Percentiles rank a stretch among this genome's conserved stretches.
These are phyloP conservation scores for Rhizoclosmatium globosum DNA, from an alignment of 192 early-diverging fungal genomes.

Conservation along the genomic window DNA sequence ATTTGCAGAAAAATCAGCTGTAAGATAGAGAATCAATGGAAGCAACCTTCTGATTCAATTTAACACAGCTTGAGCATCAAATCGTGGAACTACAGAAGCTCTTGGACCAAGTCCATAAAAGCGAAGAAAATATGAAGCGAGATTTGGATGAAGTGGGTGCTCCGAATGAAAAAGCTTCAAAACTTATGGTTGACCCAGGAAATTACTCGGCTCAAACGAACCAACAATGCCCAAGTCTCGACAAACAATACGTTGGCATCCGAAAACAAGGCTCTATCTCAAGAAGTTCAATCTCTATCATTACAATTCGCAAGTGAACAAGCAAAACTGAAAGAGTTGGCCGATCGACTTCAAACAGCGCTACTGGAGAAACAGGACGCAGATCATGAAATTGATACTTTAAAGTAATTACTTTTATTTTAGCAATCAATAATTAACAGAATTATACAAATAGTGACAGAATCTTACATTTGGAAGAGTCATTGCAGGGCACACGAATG, in stretches of 20 bases:
- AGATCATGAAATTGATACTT: conserved; percentile 25
- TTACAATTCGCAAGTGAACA: conserved; percentile 6
- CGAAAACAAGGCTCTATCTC: conserved; percentile 27
- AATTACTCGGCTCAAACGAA: conserved; percentile 20
- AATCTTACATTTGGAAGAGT: conserved; percentile 31
- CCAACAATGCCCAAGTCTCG: background rate
- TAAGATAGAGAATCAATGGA: background rate
- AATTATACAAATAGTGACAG: conserved; percentile 12
- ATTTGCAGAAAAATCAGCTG: conserved; percentile 32
- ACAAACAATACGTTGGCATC: conserved; percentile 26
- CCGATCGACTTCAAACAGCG: conserved; percentile 3
- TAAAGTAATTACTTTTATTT: conserved; percentile 13
- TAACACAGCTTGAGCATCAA: conserved; percentile 18
- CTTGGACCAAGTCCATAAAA: conserved; percentile 26
- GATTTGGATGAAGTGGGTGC: conserved; percentile 26
- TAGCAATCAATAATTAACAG: background rate
- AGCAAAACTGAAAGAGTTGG: conserved; percentile 15
- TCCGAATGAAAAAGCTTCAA: background rate
- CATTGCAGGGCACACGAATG: conserved; percentile 28
- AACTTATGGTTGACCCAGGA: background rate
- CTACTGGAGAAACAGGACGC: conserved; percentile 13
- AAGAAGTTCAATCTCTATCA: conserved; percentile 1
- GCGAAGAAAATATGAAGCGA: conserved; percentile 3
- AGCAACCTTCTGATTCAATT: background rate
- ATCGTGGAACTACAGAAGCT: conserved; percentile 20